A percentile compares a stretch with the other conserved stretches of the same genome.
Conservation (phyloP, 1,139 yeast genomes). For the Eremothecium gossypii region DNA sequence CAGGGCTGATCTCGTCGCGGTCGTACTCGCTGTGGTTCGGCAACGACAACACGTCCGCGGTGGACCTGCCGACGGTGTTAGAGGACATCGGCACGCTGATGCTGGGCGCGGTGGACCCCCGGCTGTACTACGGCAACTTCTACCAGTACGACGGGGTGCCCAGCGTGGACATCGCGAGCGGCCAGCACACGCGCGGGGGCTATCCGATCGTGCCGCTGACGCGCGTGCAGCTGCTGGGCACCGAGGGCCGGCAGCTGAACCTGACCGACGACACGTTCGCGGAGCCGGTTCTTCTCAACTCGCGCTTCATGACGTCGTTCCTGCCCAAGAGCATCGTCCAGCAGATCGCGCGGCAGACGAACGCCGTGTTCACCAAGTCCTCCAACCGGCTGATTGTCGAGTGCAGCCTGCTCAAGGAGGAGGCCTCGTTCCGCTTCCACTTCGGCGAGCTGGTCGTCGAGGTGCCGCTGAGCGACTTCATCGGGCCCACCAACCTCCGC, state of each 20-base stretch:
- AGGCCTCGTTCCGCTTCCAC: conserved; percentile 47
- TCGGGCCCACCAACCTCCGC: conserved; percentile 33
- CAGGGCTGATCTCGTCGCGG: conserved; percentile 35
- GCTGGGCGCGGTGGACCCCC: conserved; percentile 51
- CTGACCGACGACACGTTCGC: conserved; percentile 30
- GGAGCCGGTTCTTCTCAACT: conserved; percentile 54
- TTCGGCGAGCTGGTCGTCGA: conserved; percentile 46
- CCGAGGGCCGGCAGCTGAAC: conserved; percentile 35
- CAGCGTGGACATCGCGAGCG: conserved; percentile 28
- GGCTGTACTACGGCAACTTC: conserved; percentile 39
- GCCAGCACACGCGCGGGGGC: conserved; percentile 25
- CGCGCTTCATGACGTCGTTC: conserved; percentile 43
- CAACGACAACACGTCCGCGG: conserved; percentile 12
- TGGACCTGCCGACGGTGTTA: not conserved
- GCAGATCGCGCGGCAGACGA: conserved; percentile 62
- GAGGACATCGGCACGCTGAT: conserved; percentile 35
- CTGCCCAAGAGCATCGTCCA: conserved; percentile 54
- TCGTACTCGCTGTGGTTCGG: conserved; percentile 51
- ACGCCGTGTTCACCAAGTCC: conserved; percentile 52
- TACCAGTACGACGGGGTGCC: conserved; percentile 44
- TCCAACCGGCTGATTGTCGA: conserved; percentile 56
- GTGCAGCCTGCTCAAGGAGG: conserved; percentile 42
- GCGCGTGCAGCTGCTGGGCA: conserved; percentile 40
- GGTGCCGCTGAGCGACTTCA: conserved; percentile 45
- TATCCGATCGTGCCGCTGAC: conserved; percentile 54